These are phyloP conservation scores for Hordeum marinum DNA, from an alignment of 176 grass and related monocot genomes.

Conservation along the genomic window DNA sequence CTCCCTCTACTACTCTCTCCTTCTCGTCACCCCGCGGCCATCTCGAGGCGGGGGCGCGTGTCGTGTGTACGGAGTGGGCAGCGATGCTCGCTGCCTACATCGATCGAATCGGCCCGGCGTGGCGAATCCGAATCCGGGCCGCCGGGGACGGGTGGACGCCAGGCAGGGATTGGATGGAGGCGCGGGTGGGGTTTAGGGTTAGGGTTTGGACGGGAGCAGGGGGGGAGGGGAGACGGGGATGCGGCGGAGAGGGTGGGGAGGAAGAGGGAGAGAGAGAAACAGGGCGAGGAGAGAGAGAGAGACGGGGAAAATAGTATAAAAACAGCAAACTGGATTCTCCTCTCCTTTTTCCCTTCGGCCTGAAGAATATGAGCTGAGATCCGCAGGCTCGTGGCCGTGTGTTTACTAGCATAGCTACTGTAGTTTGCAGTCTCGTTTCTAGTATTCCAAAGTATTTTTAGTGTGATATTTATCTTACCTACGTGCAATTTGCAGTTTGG, in stretches of 20 bases:
- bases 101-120: conserved; percentile 1
- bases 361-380: background rate
- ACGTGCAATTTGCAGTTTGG: too few species aligned
- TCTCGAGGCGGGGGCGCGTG: background rate
- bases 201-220: conserved; percentile 6
- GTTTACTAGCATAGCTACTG: background rate
- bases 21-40: conserved; percentile 21
- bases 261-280: background rate
- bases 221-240: background rate
- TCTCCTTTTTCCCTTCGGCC: background rate
- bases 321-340: conserved; percentile 5
- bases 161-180: background rate
- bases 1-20: background rate
- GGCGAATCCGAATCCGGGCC: conserved; percentile 6
- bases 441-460: too few species aligned
- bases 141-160: background rate
- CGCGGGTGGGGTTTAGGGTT: conserved; percentile 23
- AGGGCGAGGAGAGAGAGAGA: background rate
- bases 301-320: background rate
- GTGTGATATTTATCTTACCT: too few species aligned
- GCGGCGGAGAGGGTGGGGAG: conserved; percentile 17
- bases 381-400: conserved; percentile 7
- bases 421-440: too few species aligned
- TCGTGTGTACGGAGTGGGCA: background rate
- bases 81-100: background rate